Evolutionary conservation across 495 filamentous ascomycete species (phyloP).

Genomic region (Bombardia bombarda): DNA sequence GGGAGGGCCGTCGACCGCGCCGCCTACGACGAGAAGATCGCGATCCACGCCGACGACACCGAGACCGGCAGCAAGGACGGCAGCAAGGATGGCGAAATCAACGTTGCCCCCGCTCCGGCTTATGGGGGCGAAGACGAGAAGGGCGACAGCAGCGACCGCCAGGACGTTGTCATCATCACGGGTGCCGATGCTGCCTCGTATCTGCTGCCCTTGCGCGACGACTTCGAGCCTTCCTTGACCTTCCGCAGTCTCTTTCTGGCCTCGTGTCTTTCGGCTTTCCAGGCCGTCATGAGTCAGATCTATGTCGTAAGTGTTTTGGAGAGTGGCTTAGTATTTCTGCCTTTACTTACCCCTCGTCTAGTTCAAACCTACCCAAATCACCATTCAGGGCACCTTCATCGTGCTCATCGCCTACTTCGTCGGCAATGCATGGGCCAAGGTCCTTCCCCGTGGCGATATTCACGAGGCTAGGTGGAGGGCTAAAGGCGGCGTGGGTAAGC

Average conservation of each 20-base stretch:
- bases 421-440: constrained; percentile 28
- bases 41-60: neutral
- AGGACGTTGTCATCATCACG: constrained; percentile 21
- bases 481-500: constrained; percentile 4
- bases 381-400: constrained; percentile 15
- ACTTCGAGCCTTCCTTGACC: constrained; percentile 34
- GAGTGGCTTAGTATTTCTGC: neutral
- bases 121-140: constrained; percentile 1
- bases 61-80: neutral
- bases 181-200: constrained; percentile 15
- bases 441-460: constrained; percentile 34
- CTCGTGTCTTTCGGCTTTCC: constrained; percentile 35
- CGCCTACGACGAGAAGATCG: constrained; percentile 14
- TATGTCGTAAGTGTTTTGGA: constrained; percentile 32
- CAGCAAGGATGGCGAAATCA: constrained; percentile 2
- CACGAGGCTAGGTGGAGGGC: constrained; percentile 16
- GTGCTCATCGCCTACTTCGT: constrained; percentile 31
- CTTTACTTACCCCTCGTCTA: neutral
- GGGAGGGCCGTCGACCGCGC: constrained; percentile 9
- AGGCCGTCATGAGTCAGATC: constrained; percentile 42
- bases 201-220: constrained; percentile 39
- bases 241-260: constrained; percentile 40
- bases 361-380: constrained; percentile 16
- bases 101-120: neutral
- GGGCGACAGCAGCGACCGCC: constrained; percentile 21